A percentile compares a stretch with the other conserved stretches of the same genome.
phyloP scores from a whole-genome alignment of 805 yeast species.

The Cyberlindnera nakhonratchasimensis region DNA sequence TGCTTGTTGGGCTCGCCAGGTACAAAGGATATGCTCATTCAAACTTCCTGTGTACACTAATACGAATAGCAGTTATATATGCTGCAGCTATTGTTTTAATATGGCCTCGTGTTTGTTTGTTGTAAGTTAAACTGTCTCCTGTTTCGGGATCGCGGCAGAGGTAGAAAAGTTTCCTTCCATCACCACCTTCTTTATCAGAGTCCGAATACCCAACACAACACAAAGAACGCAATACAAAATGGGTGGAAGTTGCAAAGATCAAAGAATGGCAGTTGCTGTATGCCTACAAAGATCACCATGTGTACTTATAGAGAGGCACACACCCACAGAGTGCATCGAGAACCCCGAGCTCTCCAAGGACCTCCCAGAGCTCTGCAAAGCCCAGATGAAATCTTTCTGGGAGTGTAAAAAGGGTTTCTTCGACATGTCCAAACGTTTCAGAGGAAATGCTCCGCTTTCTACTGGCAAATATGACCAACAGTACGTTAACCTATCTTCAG shows the following conservation, averaged over 20 bases:
- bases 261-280: constrained; percentile 90
- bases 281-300: constrained; percentile 96
- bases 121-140: no score
- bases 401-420: constrained; percentile 90
- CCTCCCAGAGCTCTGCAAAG: constrained; percentile 83
- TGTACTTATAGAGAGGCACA: constrained; percentile 83
- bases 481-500: constrained; percentile 71
- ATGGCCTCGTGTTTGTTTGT: no score
- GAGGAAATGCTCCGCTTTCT: constrained; percentile 91
- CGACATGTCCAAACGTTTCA: constrained; percentile 86
- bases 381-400: constrained; percentile 79
- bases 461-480: constrained; percentile 92
- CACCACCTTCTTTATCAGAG: neutral
- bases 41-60: neutral
- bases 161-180: neutral
- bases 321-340: constrained; percentile 83
- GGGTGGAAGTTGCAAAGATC: constrained; percentile 73
- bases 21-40: constrained; percentile 63
- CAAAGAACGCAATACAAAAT: constrained; percentile 1
- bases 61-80: no score
- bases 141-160: neutral
- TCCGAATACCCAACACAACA: constrained; percentile 1
- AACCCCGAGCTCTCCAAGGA: constrained; percentile 73
- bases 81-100: no score
- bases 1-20: constrained; percentile 81